phyloP scores from a whole-genome alignment of 306 rosid genomes.

The Cucurbita maxima region DNA sequence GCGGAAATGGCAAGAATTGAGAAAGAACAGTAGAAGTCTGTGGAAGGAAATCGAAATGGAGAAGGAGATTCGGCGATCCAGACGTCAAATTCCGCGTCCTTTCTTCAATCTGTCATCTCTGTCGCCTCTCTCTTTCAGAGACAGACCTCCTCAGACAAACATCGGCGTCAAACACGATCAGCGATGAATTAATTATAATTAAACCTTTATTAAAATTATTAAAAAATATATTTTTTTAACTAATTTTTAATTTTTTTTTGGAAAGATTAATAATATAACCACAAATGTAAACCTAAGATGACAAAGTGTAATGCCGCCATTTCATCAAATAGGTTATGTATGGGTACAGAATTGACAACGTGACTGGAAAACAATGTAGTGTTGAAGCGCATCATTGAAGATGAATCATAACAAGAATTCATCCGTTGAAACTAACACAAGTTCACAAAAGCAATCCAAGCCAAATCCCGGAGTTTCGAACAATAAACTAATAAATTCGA shows the following conservation, averaged over 20 bases:
- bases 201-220: no score
- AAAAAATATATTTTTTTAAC: no score
- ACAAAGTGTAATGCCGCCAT: background rate
- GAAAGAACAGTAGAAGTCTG: background rate
- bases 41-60: background rate
- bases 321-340: background rate
- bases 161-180: background rate
- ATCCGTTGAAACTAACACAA: background rate
- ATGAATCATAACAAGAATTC: constrained; percentile 1
- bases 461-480: background rate
- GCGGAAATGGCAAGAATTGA: background rate
- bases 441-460: constrained; percentile 6
- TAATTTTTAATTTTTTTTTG: no score
- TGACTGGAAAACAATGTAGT: background rate
- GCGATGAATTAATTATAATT: no score
- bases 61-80: background rate
- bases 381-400: background rate
- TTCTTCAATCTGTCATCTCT: background rate
- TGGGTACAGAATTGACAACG: background rate
- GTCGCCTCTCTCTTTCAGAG: background rate
- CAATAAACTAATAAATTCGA: background rate
- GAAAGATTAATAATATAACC: background rate
- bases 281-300: background rate
- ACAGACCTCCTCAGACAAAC: background rate
- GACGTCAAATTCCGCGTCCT: constrained; percentile 1